Evolutionary conservation across 768 basidiomycete genomes (phyloP).

Genomic region (Termitomyces sp.): DNA sequence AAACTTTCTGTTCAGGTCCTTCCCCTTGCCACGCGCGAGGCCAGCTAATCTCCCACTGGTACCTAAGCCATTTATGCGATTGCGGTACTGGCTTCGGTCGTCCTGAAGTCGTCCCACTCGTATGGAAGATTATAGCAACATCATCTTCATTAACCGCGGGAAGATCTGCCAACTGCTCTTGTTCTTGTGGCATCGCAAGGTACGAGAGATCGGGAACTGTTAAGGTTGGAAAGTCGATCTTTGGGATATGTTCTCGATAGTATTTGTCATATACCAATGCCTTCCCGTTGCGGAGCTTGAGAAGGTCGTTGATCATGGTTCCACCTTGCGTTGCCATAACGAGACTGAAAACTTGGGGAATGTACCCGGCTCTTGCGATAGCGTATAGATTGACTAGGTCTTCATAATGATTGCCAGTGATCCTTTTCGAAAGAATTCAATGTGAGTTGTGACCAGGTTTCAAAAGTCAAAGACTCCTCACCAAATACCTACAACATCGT

Average conservation of each 20-base stretch:
- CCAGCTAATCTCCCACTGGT: conserved; percentile 6
- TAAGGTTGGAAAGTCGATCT: neutral
- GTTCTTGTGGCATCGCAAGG: neutral
- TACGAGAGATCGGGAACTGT: neutral
- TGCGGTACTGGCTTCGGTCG: conserved; percentile 8
- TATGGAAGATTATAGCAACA: conserved; percentile 8
- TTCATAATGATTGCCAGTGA: conserved; percentile 1
- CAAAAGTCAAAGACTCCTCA: neutral
- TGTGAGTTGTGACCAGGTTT: neutral
- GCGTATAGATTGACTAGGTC: conserved; percentile 9
- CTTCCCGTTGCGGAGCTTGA: neutral
- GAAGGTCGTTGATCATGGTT: conserved; percentile 3
- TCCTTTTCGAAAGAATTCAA: neutral
- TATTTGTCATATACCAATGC: neutral
- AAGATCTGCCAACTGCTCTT: neutral
- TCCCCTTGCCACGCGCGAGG: conserved; percentile 5
- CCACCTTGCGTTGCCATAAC: conserved; percentile 1
- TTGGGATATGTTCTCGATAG: neutral
- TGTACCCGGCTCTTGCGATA: conserved; percentile 1
- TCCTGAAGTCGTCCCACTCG: conserved; percentile 7
- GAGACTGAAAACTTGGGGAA: conserved; percentile 7
- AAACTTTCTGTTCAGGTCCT: conserved; percentile 1
- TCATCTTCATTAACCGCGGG: neutral
- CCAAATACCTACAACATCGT: conserved; percentile 8
- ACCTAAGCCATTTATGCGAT: conserved; percentile 5